These are phyloP conservation scores for Apiotrichum montevideense DNA, from an alignment of 1,284 basidiomycete genomes.

Conservation along the genomic window DNA sequence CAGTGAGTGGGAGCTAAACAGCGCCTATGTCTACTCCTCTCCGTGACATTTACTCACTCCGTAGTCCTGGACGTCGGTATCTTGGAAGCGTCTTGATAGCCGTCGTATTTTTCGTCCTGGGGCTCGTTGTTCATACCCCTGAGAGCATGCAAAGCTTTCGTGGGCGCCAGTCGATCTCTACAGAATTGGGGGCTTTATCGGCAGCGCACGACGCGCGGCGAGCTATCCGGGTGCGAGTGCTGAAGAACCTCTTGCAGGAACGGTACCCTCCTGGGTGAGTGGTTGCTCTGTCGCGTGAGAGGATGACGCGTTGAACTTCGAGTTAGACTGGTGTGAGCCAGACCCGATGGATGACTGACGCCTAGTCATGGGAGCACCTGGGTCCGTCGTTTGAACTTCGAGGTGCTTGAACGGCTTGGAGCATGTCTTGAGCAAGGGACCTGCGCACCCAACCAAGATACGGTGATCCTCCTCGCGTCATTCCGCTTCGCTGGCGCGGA, in stretches of 20 bases:
- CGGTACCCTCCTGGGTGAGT: constrained; percentile 10
- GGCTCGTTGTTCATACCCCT: not conserved
- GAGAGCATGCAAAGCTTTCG: not conserved
- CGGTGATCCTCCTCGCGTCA: constrained; percentile 25
- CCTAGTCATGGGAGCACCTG: not conserved
- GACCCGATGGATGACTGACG: not conserved
- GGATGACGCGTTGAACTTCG: not conserved
- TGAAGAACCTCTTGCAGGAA: constrained; percentile 8
- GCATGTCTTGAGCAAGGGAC: constrained; percentile 18
- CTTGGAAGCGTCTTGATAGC: not conserved
- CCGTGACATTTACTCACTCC: no score
- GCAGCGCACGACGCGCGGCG: not conserved
- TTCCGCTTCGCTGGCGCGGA: constrained; percentile 25
- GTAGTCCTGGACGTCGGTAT: not conserved
- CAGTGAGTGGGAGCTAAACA: not conserved
- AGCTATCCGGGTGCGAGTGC: constrained; percentile 5
- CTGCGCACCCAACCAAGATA: constrained; percentile 23
- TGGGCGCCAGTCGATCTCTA: not conserved
- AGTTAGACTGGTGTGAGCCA: no score
- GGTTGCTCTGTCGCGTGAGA: no score
- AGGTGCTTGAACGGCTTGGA: constrained; percentile 16
- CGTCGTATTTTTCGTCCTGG: not conserved
- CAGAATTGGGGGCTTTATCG: no score
- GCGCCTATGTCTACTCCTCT: not conserved
- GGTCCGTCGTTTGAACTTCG: constrained; percentile 1